Evolutionary conservation across 1,139 yeast genomes (phyloP), one percentile per base, ranked within the genome.

Genomic region (Taiozyma sp.): DNA sequence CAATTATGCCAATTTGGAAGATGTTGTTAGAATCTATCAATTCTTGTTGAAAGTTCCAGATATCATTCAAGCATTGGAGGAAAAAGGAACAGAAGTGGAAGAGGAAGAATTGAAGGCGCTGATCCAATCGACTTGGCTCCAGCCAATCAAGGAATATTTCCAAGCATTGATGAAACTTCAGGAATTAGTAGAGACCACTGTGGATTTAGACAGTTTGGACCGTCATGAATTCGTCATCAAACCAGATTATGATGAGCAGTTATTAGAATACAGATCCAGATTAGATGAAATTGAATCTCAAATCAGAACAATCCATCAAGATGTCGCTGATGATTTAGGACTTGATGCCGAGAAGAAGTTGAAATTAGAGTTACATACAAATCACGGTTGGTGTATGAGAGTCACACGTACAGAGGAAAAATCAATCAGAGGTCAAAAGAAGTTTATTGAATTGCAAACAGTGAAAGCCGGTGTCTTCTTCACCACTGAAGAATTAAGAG

Each of bases 391-490:
- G 96, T 90, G 97, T 65, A 81, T 92, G 75, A 77, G 98, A 60
- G 80, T 93, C 24, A 92, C 98, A 0, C 80, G 99, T 68, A 89
- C 81, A 51, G 98, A 92, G 64, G 92, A 96, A 3, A 76, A 84
- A 12, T 86, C 87, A 23, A 74, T 93, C 53, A 78, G 98, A 61
- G 83, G 83, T 43, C 69, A 72, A 24, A 74, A 75, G 44, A 76
- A 78, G 47, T 93, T 86, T 65, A 76, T 77, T 48, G 97, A 93
- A 65, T 73, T 92, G 36, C 89, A 91, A 50, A 91, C 98, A 0
- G 96, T 90, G 38, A 93, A 93, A 67, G 96, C 97, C 1, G 99
- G 99, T 51, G 93, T 92, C 2, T 90, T 77, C 66, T 93, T 93
- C 72, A 89, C 96, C 8, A 89, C 96, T 3, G 70, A 73, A 43